Evolutionary conservation across 129 eudicot species (phyloP).

Genomic region (Daucus carota): DNA sequence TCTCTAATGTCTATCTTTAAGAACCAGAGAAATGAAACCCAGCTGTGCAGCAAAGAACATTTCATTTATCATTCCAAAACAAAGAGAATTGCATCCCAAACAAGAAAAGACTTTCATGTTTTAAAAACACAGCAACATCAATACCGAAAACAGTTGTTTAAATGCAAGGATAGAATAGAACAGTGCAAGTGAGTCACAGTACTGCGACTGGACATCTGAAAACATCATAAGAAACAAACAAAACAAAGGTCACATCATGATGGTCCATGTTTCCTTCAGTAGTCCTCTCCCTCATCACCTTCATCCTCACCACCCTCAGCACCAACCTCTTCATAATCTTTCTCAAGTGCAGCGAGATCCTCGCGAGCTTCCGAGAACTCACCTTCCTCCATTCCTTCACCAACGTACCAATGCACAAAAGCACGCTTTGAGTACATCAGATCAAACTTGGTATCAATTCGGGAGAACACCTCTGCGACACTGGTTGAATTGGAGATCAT

Average conservation of each 20-base stretch:
- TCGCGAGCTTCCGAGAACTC: constrained; percentile 71
- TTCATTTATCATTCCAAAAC: not conserved
- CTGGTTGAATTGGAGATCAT: constrained; percentile 66
- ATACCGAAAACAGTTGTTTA: not conserved
- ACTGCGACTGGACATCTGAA: not conserved
- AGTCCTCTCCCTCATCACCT: constrained; percentile 53
- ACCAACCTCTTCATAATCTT: constrained; percentile 72
- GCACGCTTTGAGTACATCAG: constrained; percentile 71
- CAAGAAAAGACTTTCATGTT: not conserved
- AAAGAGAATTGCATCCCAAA: not conserved
- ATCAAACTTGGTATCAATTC: constrained; percentile 62
- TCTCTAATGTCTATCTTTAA: no score
- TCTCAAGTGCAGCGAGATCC: constrained; percentile 69
- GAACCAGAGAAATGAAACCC: no score
- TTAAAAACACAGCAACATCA: not conserved
- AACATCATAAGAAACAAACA: not conserved
- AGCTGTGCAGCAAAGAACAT: no score
- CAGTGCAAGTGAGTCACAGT: not conserved
- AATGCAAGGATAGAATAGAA: not conserved
- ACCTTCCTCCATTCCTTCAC: constrained; percentile 81
- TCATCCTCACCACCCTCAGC: constrained; percentile 58
- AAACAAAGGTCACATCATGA: not conserved
- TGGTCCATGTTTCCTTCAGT: constrained; percentile 18
- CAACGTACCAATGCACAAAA: constrained; percentile 73
- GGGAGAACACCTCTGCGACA: constrained; percentile 61